Percentiles rank a stretch among this genome's conserved stretches.
These are phyloP conservation scores for Teratosphaeriaceae sp. DNA, from an alignment of 2,329 filamentous ascomycete species.

Conservation along the genomic window DNA sequence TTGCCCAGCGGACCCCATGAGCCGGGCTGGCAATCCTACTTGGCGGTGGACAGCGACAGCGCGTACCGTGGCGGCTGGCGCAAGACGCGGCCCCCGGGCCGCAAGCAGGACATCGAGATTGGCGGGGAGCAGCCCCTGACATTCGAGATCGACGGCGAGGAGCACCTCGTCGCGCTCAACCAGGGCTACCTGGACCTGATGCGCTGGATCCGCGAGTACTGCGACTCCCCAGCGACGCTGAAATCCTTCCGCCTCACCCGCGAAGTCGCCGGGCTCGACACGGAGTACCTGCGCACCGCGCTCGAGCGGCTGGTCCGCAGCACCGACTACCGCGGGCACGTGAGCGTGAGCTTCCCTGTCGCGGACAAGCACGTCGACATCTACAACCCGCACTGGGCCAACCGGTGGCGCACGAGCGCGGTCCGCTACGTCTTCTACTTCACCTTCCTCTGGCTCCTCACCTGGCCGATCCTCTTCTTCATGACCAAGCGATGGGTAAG, in stretches of 20 bases:
- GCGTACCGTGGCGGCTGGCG: conserved; percentile 59
- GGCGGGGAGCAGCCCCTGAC: too few species aligned
- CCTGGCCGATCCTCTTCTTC: conserved; percentile 65
- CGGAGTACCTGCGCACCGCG: conserved; percentile 44
- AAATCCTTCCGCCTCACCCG: conserved; percentile 43
- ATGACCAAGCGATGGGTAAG: conserved; percentile 61
- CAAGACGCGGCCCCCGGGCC: conserved; percentile 45
- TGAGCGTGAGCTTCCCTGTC: conserved; percentile 54
- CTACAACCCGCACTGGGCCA: conserved; percentile 57
- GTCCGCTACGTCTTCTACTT: conserved; percentile 59
- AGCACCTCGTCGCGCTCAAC: too few species aligned
- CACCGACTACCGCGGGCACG: conserved; percentile 61
- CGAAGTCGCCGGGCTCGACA: conserved; percentile 55
- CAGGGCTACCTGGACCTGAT: conserved; percentile 32
- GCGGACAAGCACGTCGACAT: conserved; percentile 53
- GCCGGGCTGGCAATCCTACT: conserved; percentile 28
- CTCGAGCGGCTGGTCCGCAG: conserved; percentile 53
- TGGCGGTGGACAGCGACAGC: conserved; percentile 53
- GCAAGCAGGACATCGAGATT: conserved; percentile 40
- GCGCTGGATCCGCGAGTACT: conserved; percentile 65
- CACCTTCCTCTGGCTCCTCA: conserved; percentile 61
- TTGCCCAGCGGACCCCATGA: conserved; percentile 10
- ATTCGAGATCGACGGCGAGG: too few species aligned
- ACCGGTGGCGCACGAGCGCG: conserved; percentile 61
- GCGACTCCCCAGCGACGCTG: conserved; percentile 50